These are phyloP conservation scores for Inga leiocalycina DNA, from an alignment of 306 rosid species.

Conservation along the genomic window DNA sequence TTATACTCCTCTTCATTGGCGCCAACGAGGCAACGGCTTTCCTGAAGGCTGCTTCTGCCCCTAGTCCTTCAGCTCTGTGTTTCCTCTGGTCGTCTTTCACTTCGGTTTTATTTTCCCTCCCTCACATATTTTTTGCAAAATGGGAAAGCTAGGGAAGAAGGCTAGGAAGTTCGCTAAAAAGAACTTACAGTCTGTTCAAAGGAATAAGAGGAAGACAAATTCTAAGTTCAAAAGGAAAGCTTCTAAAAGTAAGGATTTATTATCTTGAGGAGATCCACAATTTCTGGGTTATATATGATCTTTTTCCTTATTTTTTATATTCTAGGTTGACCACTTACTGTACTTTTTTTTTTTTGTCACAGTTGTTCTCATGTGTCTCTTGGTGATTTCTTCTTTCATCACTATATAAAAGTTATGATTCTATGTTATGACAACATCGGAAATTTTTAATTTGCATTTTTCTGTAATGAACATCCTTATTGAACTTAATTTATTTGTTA, in stretches of 20 bases:
- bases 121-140: conserved; percentile 23
- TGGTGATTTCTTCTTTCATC: not conserved
- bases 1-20: not conserved
- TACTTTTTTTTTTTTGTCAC: not conserved
- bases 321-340: not conserved
- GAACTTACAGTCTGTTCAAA: conserved; percentile 82
- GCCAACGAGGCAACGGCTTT: not conserved
- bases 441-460: not conserved
- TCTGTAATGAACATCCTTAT: not conserved
- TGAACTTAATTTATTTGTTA: not conserved
- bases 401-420: not conserved
- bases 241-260: conserved; percentile 65
- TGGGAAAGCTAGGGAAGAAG: conserved; percentile 94
- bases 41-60: not conserved
- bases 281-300: not conserved
- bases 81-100: not conserved
- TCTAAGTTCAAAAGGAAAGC: conserved; percentile 81
- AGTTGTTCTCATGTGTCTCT: not conserved
- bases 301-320: not conserved
- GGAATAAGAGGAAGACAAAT: conserved; percentile 68
- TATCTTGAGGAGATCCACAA: not conserved
- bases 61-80: no score
- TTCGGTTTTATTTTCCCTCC: not conserved
- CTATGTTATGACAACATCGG: not conserved
- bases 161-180: conserved; percentile 94